These are phyloP conservation scores for Gossypium longicalyx DNA, from an alignment of 345 rosid genomes.

Conservation along the genomic window DNA sequence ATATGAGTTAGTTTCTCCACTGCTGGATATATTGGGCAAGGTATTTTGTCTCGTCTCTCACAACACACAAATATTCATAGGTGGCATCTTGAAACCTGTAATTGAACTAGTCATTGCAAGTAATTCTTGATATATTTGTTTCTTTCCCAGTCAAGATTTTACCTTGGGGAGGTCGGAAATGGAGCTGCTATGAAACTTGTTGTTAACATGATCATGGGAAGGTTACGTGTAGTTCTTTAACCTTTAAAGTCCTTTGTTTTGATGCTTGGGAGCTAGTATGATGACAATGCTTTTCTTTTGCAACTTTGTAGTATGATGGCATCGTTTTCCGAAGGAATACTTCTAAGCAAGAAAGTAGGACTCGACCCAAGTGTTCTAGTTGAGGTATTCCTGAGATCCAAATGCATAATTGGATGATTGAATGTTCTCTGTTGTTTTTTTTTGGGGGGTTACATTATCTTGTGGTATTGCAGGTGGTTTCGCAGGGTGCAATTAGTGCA, in stretches of 20 bases:
- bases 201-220: constrained; percentile 98
- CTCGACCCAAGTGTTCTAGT: constrained; percentile 73
- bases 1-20: constrained; percentile 55
- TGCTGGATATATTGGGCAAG: constrained; percentile 90
- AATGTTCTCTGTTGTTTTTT: not conserved
- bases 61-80: not conserved
- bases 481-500: constrained; percentile 86
- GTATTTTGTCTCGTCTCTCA: constrained; percentile 28
- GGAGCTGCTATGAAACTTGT: constrained; percentile 98
- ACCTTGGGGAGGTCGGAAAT: constrained; percentile 86
- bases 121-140: constrained; percentile 2
- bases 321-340: constrained; percentile 80
- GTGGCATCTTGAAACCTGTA: not conserved
- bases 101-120: not conserved
- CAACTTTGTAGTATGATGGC: constrained; percentile 81
- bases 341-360: constrained; percentile 82
- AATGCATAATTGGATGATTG: not conserved
- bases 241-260: not conserved
- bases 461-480: constrained; percentile 54
- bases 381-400: constrained; percentile 42
- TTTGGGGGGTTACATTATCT: not conserved
- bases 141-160: constrained; percentile 75
- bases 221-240: constrained; percentile 35
- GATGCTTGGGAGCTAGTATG: constrained; percentile 2
- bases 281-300: constrained; percentile 5